These are phyloP conservation scores for Funneliformis mosseae DNA, from an alignment of 192 early-diverging fungal species.

Conservation along the genomic window DNA sequence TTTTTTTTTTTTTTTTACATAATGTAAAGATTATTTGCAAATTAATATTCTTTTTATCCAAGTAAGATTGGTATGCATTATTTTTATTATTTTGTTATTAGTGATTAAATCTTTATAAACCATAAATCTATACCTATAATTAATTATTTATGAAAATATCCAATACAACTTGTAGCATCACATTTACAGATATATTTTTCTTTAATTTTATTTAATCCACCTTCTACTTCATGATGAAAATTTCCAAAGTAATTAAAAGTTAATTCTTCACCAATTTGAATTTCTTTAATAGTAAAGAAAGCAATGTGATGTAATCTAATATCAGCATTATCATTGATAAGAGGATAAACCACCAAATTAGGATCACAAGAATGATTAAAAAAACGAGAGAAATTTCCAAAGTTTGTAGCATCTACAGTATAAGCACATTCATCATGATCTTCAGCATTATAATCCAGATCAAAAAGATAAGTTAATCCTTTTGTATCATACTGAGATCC, in stretches of 20 bases:
- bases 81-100: no score
- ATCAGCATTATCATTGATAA: slow-evolving; percentile 48
- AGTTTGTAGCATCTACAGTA: slow-evolving; percentile 57
- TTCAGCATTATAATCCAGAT: slow-evolving; percentile 44
- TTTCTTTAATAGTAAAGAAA: slow-evolving; percentile 59
- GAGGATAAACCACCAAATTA: slow-evolving; percentile 55
- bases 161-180: neutral
- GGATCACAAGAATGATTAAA: slow-evolving; percentile 38
- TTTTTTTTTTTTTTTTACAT: no score
- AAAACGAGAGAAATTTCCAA: slow-evolving; percentile 55
- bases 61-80: no score
- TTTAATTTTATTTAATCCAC: neutral
- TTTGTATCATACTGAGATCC: slow-evolving; percentile 38
- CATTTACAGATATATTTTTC: neutral
- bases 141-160: neutral
- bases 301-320: slow-evolving; percentile 52
- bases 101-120: no score
- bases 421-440: slow-evolving; percentile 37
- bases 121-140: no score
- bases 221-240: neutral
- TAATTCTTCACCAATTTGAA: slow-evolving; percentile 62
- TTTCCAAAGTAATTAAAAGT: slow-evolving; percentile 63
- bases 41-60: no score
- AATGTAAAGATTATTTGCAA: no score
- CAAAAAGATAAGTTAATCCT: slow-evolving; percentile 52